Base-by-base conservation (phyloP, 2,329 filamentous ascomycete species). In the Xylaria multiplex region DNA sequence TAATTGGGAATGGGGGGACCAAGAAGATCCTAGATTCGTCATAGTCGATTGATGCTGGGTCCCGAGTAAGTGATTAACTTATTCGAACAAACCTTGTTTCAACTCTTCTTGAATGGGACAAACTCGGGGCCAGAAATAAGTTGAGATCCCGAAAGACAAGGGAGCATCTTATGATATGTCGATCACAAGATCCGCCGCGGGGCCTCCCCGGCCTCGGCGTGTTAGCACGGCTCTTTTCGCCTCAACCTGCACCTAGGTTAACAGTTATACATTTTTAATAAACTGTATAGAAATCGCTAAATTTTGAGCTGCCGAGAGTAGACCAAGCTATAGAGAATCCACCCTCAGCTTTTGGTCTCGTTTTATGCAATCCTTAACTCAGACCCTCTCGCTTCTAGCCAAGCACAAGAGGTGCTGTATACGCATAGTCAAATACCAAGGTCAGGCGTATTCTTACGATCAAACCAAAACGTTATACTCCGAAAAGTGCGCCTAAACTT, bases 121-220 rank as follows among this genome's bases (percentile, higher is more conserved):
- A 2, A 13, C 24, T 19, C 32, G 2, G 16, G n/a, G 27, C 22
- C 24, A 24, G 42, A 53, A 50, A 32, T 13, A 37, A 55, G 45
- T 49, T 46, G 19, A 45, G 42, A 8, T 48, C 61, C 24, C 11
- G 11, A 53, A 53, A 50, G 59, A 35, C 8, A 55, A 35, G 40
- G 8, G 24, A 53, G 27, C 13, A n/a, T 48, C 60, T 59, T 19
- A 40, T 59, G 27, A 60, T 40, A 19, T 56, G 59, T 27, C 35
- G 52, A 67, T 67, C 64, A 61, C 45, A 60, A 58, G 60, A n/a
- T 43, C 53, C 48, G 45, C 40, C n/a, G 54, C 55, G 58, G 59
- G 63, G 30, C 7, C 30, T 42, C 49, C 35, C 60, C 49, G 40
- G 49, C 48, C 52, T 62, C 43, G 52, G 58, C 30, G 19, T 22